Conservation (phyloP, 805 yeast genomes). For the Suhomyces xylopsoci region DNA sequence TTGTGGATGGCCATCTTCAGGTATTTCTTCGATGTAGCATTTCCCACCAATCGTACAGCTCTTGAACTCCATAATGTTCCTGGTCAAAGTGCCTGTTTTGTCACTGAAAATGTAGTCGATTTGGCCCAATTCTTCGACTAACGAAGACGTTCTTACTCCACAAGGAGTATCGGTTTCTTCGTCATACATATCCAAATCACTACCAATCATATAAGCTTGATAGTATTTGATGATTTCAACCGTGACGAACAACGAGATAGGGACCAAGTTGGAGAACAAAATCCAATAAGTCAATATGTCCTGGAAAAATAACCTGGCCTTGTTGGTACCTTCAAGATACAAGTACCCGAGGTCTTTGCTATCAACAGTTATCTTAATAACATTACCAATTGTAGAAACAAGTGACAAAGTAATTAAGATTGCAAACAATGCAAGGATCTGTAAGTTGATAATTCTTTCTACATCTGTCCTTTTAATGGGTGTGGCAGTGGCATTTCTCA, state of each 20-base stretch:
- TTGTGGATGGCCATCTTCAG: slow-evolving; percentile 81
- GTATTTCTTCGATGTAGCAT: slow-evolving; percentile 82
- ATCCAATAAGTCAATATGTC: slow-evolving; percentile 95
- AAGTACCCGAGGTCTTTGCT: slow-evolving; percentile 59
- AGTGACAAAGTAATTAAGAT: slow-evolving; percentile 72
- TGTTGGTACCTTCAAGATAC: slow-evolving; percentile 63
- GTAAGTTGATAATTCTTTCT: slow-evolving; percentile 90
- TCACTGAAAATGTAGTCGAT: slow-evolving; percentile 95
- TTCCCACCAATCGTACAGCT: slow-evolving; percentile 90
- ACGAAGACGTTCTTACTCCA: slow-evolving; percentile 88
- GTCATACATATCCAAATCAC: slow-evolving; percentile 91
- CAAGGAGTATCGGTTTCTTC: slow-evolving; percentile 90
- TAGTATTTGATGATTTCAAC: slow-evolving; percentile 94
- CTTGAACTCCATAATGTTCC: slow-evolving; percentile 96
- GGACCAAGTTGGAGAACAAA: slow-evolving; percentile 93
- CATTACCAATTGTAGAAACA: slow-evolving; percentile 86
- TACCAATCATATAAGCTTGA: slow-evolving; percentile 90
- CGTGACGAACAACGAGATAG: slow-evolving; percentile 93
- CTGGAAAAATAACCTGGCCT: slow-evolving; percentile 70
- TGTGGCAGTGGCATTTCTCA: slow-evolving; percentile 98
- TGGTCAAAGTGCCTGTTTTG: slow-evolving; percentile 93
- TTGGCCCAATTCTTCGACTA: slow-evolving; percentile 97
- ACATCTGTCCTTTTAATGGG: slow-evolving; percentile 97
- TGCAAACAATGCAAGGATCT: slow-evolving; percentile 82
- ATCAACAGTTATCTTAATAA: slow-evolving; percentile 60